phyloP scores from a whole-genome alignment of 805 yeast genomes.

The Lipomyces kockii region DNA sequence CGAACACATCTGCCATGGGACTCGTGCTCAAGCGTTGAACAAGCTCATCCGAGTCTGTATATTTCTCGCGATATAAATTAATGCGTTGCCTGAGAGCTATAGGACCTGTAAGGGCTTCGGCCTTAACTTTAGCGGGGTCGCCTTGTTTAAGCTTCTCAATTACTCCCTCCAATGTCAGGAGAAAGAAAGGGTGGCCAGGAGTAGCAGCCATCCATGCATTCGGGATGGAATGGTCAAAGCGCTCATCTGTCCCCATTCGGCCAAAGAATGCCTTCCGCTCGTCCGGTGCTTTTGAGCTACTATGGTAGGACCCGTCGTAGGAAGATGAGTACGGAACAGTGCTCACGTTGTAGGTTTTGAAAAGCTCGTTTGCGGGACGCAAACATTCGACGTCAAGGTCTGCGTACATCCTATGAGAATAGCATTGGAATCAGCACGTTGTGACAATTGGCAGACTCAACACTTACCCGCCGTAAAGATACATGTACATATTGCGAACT shows the following conservation, averaged over 20 bases:
- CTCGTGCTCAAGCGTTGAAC: not conserved
- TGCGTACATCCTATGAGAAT: not conserved
- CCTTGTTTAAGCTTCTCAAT: not conserved
- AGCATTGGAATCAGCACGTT: not conserved
- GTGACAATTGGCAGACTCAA: not conserved
- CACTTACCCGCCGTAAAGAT: not conserved
- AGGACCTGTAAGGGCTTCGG: not conserved
- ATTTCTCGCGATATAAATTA: not conserved
- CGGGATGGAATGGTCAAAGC: not conserved
- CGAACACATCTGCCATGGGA: not conserved
- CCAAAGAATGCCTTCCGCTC: not conserved
- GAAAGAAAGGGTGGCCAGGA: conserved; percentile 2
- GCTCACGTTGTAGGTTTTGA: not conserved
- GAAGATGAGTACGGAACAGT: not conserved
- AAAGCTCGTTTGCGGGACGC: not conserved
- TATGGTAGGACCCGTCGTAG: not conserved
- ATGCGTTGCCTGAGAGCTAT: not conserved
- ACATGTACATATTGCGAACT: not conserved
- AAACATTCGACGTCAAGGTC: conserved; percentile 1
- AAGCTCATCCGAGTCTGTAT: not conserved
- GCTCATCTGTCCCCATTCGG: not conserved
- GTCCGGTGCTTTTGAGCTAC: not conserved
- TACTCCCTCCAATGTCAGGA: not conserved
- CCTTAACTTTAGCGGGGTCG: not conserved
- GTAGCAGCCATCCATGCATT: conserved; percentile 5